These are phyloP conservation scores for Globisporangium emineosum DNA, from an alignment of 352 stramenopile species.

Conservation along the genomic window DNA sequence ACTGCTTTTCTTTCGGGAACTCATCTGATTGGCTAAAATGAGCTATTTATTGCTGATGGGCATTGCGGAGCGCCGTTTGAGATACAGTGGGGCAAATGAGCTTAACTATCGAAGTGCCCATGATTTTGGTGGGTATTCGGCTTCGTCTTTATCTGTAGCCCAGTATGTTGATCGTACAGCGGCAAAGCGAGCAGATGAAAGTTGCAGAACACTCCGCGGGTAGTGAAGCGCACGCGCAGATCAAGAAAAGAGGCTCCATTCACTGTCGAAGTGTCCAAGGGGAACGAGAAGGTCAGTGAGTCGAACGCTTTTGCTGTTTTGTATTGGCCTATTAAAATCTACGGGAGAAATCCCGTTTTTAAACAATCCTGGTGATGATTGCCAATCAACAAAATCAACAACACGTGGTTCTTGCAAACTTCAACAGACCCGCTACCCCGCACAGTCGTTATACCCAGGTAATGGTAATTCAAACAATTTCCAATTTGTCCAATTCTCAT, in stretches of 20 bases:
- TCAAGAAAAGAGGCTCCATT: background rate
- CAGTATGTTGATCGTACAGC: background rate
- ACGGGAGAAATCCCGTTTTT: background rate
- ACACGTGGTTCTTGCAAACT: background rate
- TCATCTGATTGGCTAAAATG: no score
- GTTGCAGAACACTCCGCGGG: background rate
- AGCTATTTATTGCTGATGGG: no score
- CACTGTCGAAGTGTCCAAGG: background rate
- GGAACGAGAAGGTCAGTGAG: background rate
- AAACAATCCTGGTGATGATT: background rate
- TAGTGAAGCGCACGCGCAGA: background rate
- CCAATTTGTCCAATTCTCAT: no score
- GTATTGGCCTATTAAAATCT: no score
- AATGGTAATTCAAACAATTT: no score
- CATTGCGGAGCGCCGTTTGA: no score
- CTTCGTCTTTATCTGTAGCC: no score
- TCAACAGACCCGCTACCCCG: background rate
- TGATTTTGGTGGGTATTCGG: no score
- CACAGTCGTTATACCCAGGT: background rate
- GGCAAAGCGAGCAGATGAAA: background rate
- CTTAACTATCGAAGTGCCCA: no score
- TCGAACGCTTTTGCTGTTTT: no score
- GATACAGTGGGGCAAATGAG: no score
- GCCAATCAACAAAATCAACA: background rate
- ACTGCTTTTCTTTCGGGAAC: no score